phyloP scores from a whole-genome alignment of 352 stramenopile genomes.

The Peronospora belbahrii region DNA sequence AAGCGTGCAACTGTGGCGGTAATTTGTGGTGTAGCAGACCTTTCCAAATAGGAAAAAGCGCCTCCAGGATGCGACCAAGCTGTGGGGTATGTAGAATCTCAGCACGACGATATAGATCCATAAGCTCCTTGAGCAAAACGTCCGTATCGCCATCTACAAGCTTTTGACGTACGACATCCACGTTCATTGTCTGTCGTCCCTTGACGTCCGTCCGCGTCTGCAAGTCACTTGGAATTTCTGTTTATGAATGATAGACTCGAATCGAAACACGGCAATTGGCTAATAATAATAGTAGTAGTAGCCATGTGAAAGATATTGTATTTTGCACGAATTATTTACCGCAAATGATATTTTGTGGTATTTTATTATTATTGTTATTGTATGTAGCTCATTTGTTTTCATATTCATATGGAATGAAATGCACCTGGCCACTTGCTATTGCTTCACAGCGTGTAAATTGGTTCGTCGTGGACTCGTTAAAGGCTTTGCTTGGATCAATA shows the following conservation, averaged over 20 bases:
- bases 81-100: slow-evolving; percentile 87
- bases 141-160: slow-evolving; percentile 71
- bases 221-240: slow-evolving; percentile 11
- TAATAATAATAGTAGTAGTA: not conserved
- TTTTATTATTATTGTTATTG: too few relatives aligned
- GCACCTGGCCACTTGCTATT: slow-evolving; percentile 26
- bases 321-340: slow-evolving; percentile 1
- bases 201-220: slow-evolving; percentile 26
- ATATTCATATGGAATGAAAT: slow-evolving; percentile 50
- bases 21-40: slow-evolving; percentile 72
- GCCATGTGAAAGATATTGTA: not conserved
- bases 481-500: slow-evolving; percentile 46
- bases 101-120: slow-evolving; percentile 79
- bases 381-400: not conserved
- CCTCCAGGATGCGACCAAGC: slow-evolving; percentile 86
- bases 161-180: slow-evolving; percentile 82
- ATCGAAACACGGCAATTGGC: slow-evolving; percentile 4
- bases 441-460: slow-evolving; percentile 66
- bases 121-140: slow-evolving; percentile 73
- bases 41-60: slow-evolving; percentile 87
- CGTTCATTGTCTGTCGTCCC: slow-evolving; percentile 68
- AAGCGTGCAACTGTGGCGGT: slow-evolving; percentile 64
- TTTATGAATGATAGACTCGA: not conserved
- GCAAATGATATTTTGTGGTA: not conserved
- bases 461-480: slow-evolving; percentile 82